These are phyloP conservation scores for Pulveroboletus sp. DNA, from an alignment of 768 basidiomycete genomes.

Conservation along the genomic window DNA sequence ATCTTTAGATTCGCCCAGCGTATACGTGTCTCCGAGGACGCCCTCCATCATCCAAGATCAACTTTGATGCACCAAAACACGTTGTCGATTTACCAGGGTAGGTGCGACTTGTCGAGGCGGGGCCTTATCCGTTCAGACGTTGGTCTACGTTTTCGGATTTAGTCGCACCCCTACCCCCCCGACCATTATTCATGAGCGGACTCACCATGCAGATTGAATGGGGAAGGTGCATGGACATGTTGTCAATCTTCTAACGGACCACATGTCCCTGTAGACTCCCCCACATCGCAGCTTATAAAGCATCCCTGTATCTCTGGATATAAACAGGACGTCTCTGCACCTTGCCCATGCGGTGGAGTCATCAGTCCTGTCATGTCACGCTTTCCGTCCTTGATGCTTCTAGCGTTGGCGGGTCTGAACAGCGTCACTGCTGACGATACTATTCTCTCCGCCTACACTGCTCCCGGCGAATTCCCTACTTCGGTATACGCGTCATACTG, in stretches of 20 bases:
- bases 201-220: neutral
- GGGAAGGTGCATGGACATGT: constrained; percentile 12
- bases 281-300: neutral
- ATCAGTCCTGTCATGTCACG: constrained; percentile 12
- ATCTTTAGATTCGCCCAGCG: neutral
- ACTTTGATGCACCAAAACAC: neutral
- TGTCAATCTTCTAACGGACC: neutral
- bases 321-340: neutral
- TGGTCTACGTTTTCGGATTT: neutral
- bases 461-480: constrained; percentile 58
- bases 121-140: neutral
- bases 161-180: neutral
- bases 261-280: neutral
- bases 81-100: neutral
- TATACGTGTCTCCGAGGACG: neutral
- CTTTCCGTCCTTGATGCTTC: constrained; percentile 8
- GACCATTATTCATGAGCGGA: neutral
- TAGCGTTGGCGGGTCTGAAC: constrained; percentile 6
- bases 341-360: neutral
- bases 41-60: neutral
- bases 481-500: constrained; percentile 57
- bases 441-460: constrained; percentile 45
- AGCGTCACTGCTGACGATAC: constrained; percentile 6
- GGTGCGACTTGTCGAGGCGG: neutral
- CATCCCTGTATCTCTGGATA: neutral